Evolutionary conservation across 495 filamentous ascomycete genomes (phyloP), one percentile per base, ranked within the genome.

Genomic region (Aspergillus steynii): DNA sequence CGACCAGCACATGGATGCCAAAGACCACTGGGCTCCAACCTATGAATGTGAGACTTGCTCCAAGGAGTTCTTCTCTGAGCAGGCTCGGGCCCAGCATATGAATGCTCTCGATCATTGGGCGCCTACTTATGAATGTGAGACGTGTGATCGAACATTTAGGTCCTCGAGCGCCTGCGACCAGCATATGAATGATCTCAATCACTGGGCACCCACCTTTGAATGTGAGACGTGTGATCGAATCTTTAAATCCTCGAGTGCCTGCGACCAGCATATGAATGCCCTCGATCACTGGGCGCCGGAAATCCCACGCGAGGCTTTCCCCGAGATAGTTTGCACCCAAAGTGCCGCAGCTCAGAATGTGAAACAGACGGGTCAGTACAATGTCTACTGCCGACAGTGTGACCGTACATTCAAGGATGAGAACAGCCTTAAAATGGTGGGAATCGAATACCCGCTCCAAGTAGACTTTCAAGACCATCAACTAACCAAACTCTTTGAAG

Each of bases 391-490:
- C 66, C 29, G 26, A 0, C 29, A 26, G 15, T 84, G 80, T 55
- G 51, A 73, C 8, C 62, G 66, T 9, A 57, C 49, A 0, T 83
- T 82, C 50, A 25, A 66, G 20, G 80, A 72, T 56, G 71, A 69
- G 42, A 79, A 79, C 48, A 72, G 70, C 50, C 60, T 80, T 2
- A 68, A 62, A 14, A 73, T 65, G 71, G 80, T 82, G 73, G 58
- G 62, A 58, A 20, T 20, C 20, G 20, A 20, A 20, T 20, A 20
- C 5, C 28, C 55, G n/a, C 12, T 25, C 31, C 29, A 14, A 47
- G 20, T 20, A 20, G 20, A 20, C 20, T 20, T 20, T 20, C 20
- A 20, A 20, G 20, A 20, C 20, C 20, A 20, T 20, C 20, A 20
- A 20, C 20, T 20, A 20, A 20, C 20, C 20, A 20, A 20, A 20